Base-by-base conservation (phyloP, 2,329 filamentous ascomycete genomes). In the Laburnicola sp. region DNA sequence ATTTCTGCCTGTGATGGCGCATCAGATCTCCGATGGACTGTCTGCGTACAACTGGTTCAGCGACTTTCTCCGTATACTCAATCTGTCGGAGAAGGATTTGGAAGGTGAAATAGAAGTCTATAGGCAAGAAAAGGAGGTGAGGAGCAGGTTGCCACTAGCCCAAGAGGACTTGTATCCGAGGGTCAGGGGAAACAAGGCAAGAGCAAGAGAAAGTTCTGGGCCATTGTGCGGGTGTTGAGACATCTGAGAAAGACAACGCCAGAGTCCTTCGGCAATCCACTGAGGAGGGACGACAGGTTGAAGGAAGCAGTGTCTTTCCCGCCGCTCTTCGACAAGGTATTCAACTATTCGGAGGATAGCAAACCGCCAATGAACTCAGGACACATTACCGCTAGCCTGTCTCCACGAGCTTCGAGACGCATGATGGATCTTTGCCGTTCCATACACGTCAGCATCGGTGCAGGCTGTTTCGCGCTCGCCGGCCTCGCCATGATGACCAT, bases 121-220 rank as follows among this genome's bases (percentile, higher is more conserved):
- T 3, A 31, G 57, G 8, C 23, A 38, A 0, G 26, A 37, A 2
- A 48, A 60, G 2, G 51, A 48, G 5, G 60, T 78, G 3, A 43
- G 43, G n/a, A 39, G 36, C 4, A 63, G 62, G 16, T 60, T 79
- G 0, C 76, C 76, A 2, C 64, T 67, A 1, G 74, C 77, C 1
- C 77, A 80, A 62, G 77, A 80, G 64, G 75, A 76, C 21, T 53
- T 78, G 0, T 80, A 79, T 42, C 75, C 76, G 1, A 58, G 53
- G 0, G 66, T 77, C 0, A 37, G 60, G 1, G 75, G 75, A 28
- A 74, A 56, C 22, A 47, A 47, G 32, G 76, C 75, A 1, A 60
- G 73, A 21, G 68, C n/a, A n/a, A 73, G 58, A 66, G 76, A 41
- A 79, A 76, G 76, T 78, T 76, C 57, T 79, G 77, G 77, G 69